Conservation (phyloP, 176 grass and related monocot genomes). For the Alloteropsis semialata region DNA sequence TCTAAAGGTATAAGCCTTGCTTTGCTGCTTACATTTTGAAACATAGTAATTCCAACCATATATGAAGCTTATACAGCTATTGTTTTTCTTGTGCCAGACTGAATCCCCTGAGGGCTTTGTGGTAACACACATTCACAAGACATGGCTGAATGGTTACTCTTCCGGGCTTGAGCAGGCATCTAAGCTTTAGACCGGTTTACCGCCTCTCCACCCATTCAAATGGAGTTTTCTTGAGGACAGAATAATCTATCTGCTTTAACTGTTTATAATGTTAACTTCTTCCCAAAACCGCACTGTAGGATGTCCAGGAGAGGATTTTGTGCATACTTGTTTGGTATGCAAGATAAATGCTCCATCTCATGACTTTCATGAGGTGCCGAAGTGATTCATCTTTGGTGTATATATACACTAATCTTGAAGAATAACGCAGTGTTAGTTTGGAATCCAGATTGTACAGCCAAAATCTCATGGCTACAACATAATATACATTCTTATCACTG, state of each 20-base stretch:
- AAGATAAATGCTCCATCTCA: constrained; percentile 13
- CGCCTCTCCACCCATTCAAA: not conserved
- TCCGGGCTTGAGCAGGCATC: constrained; percentile 34
- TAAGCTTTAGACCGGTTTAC: constrained; percentile 25
- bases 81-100: constrained; percentile 38
- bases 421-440: not conserved
- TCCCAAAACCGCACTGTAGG: not conserved
- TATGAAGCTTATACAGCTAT: not conserved
- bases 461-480: not conserved
- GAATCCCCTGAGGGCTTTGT: constrained; percentile 46
- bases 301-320: not conserved
- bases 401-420: not conserved
- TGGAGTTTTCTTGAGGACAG: not conserved
- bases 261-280: constrained; percentile 11
- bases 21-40: not conserved
- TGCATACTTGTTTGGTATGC: not conserved
- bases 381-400: not conserved
- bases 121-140: constrained; percentile 69
- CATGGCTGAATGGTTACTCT: constrained; percentile 62
- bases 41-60: too few relatives aligned
- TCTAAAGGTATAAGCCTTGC: constrained; percentile 49
- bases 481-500: not conserved
- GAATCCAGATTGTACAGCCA: not conserved
- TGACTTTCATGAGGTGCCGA: not conserved
- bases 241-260: not conserved